phyloP scores from a whole-genome alignment of 257 asterid genomes.

The Ilex asprella region DNA sequence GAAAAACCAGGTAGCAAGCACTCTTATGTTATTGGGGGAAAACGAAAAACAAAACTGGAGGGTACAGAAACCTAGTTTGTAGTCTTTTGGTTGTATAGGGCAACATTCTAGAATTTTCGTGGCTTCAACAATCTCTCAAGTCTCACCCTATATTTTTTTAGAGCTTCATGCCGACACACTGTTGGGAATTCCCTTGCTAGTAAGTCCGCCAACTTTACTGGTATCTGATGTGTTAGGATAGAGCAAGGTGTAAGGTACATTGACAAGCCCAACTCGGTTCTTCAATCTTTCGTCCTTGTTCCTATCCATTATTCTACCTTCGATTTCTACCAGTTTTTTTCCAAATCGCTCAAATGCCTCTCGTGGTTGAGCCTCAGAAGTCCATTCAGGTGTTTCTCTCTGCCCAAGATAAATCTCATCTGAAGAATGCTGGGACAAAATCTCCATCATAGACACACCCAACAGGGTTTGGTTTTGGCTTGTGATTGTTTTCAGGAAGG shows the following conservation, averaged over 20 bases:
- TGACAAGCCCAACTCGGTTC: conserved; percentile 58
- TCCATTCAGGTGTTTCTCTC: conserved; percentile 54
- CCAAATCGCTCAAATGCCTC: conserved; percentile 50
- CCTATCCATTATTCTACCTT: conserved; percentile 30
- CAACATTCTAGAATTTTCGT: conserved; percentile 1
- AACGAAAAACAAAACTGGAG: too few species aligned
- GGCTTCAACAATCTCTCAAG: too few species aligned
- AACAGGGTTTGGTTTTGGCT: conserved; percentile 64
- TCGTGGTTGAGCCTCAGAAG: conserved; percentile 25
- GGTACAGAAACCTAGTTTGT: neutral
- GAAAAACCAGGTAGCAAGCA: too few species aligned
- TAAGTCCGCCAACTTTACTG: conserved; percentile 46
- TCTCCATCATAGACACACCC: conserved; percentile 61
- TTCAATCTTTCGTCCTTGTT: conserved; percentile 26
- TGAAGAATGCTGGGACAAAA: conserved; percentile 57
- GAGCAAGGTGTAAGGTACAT: conserved; percentile 47
- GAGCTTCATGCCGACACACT: conserved; percentile 52
- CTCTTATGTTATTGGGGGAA: too few species aligned
- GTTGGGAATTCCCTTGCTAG: conserved; percentile 73
- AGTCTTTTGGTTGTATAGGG: neutral
- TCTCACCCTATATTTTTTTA: neutral
- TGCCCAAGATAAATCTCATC: conserved; percentile 76
- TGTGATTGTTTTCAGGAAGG: conserved; percentile 61
- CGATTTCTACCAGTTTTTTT: conserved; percentile 31
- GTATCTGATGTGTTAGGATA: conserved; percentile 42